phyloP scores from a whole-genome alignment of 768 basidiomycete species.

The Lenzites betulinus region DNA sequence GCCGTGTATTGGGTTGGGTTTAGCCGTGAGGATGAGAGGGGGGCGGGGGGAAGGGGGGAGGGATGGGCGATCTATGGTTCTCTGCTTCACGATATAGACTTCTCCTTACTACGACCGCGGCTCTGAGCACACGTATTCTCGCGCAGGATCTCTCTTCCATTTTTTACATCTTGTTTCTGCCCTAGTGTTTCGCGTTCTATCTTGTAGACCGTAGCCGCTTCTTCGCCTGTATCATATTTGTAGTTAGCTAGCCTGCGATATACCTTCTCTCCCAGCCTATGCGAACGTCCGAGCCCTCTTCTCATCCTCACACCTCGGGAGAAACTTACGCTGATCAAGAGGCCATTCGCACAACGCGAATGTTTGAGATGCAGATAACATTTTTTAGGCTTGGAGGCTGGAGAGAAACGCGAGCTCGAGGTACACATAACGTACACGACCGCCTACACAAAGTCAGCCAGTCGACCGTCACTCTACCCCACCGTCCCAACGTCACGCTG shows the following conservation, averaged over 20 bases:
- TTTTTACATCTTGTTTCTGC: background rate
- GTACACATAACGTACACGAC: constrained; percentile 12
- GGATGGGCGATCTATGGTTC: constrained; percentile 4
- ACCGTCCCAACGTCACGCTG: constrained; percentile 1
- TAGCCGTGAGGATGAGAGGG: background rate
- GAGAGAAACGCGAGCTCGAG: constrained; percentile 7
- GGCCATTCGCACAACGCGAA: background rate
- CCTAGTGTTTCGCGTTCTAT: background rate
- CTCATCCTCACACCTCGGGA: too few species aligned
- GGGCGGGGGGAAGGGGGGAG: background rate
- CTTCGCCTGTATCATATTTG: constrained; percentile 10
- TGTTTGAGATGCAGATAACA: too few species aligned
- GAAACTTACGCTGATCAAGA: too few species aligned
- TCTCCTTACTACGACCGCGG: constrained; percentile 11
- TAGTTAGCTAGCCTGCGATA: background rate
- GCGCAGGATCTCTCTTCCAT: background rate
- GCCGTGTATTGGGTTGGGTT: background rate
- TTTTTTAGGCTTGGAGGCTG: constrained; percentile 9
- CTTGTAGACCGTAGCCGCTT: constrained; percentile 7
- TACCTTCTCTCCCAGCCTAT: background rate
- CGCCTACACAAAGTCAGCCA: background rate
- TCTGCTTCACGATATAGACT: constrained; percentile 18
- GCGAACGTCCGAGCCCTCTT: background rate
- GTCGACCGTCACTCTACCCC: too few species aligned
- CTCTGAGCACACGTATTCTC: constrained; percentile 5